Evolutionary conservation across 306 rosid genomes (phyloP).

Genomic region (Senna siamea): DNA sequence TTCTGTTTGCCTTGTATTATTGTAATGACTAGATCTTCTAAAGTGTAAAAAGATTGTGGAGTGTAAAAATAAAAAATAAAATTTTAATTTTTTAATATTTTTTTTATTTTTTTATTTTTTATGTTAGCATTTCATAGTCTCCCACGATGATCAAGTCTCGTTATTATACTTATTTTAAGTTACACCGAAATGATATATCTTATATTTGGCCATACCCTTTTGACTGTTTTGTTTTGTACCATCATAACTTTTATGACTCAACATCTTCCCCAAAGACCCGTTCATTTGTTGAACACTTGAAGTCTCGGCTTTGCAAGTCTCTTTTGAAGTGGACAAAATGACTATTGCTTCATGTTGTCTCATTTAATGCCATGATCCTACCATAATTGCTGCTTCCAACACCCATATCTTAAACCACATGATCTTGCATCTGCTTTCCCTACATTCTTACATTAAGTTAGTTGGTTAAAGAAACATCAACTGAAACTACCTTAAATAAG

Average conservation of each 20-base stretch:
- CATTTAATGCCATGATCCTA: constrained; percentile 44
- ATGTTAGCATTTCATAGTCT: too few species aligned
- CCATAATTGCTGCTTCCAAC: constrained; percentile 37
- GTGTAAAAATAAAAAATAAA: too few species aligned
- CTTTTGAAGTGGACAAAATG: constrained; percentile 38
- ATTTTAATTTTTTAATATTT: too few species aligned
- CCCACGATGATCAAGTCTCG: too few species aligned
- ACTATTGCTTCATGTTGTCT: constrained; percentile 45
- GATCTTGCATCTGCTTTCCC: constrained; percentile 53
- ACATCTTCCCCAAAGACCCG: constrained; percentile 54
- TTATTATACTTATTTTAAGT: too few species aligned
- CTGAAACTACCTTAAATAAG: not conserved
- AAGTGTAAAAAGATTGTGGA: too few species aligned
- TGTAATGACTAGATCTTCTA: not conserved
- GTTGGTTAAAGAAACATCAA: not conserved
- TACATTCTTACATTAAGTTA: not conserved
- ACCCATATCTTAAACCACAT: constrained; percentile 55
- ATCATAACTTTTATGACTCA: constrained; percentile 34
- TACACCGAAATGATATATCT: too few species aligned
- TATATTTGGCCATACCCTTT: not conserved
- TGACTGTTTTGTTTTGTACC: constrained; percentile 15
- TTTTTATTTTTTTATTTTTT: too few species aligned
- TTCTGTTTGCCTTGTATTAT: constrained; percentile 33
- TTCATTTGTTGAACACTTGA: not conserved
- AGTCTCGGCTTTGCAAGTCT: constrained; percentile 26